These are phyloP conservation scores for Eucalyptus tenuipes DNA, from an alignment of 345 rosid species.

Conservation along the genomic window DNA sequence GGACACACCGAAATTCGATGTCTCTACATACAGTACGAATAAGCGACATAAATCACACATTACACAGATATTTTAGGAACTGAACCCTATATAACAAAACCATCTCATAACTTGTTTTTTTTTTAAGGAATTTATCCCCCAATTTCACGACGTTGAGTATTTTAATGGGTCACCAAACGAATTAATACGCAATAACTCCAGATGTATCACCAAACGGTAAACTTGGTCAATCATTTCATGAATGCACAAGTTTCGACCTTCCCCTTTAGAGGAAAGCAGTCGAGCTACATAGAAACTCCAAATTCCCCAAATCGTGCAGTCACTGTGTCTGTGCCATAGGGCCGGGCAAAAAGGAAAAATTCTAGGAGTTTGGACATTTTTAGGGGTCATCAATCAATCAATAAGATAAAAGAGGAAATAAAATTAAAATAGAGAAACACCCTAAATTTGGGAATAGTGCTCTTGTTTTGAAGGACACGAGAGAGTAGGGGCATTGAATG, in stretches of 20 bases:
- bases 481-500: slow-evolving; percentile 1
- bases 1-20: not conserved
- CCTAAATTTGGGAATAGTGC: slow-evolving; percentile 22
- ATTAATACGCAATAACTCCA: not conserved
- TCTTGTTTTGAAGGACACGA: slow-evolving; percentile 15
- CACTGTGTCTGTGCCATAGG: not conserved
- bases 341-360: not conserved
- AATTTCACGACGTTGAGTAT: not conserved
- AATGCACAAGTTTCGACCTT: not conserved
- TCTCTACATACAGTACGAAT: not conserved
- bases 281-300: not conserved
- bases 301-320: not conserved
- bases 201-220: not conserved
- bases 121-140: not conserved
- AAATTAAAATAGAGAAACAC: not conserved
- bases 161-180: not conserved
- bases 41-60: not conserved
- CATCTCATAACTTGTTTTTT: not conserved
- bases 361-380: not conserved
- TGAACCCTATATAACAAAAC: not conserved
- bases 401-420: not conserved
- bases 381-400: not conserved
- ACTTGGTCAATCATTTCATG: not conserved
- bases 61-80: not conserved
- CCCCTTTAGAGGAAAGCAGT: not conserved